A percentile compares a stretch with the other conserved stretches of the same genome.
Conservation (phyloP, 371 early-diverging fungal species). For the Syncephalis fuscata region DNA sequence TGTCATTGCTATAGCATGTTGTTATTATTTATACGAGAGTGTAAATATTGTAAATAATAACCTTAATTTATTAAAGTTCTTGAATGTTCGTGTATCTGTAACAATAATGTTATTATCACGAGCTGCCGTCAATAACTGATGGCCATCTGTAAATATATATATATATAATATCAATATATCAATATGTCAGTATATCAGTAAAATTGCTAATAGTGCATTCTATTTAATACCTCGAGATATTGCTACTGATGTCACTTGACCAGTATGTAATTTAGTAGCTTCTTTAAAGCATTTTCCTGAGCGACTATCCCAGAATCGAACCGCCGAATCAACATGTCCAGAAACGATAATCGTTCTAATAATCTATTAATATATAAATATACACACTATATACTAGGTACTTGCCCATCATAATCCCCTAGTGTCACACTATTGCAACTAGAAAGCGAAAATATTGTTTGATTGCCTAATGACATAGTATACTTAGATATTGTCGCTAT, state of each 20-base stretch:
- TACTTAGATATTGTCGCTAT: background rate
- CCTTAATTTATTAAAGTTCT: slow-evolving; percentile 44
- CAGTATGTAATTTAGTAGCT: slow-evolving; percentile 62
- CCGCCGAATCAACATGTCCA: slow-evolving; percentile 83
- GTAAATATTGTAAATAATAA: slow-evolving; percentile 13
- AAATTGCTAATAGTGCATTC: background rate
- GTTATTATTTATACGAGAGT: background rate
- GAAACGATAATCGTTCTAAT: slow-evolving; percentile 50
- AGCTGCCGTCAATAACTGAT: slow-evolving; percentile 72
- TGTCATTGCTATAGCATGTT: slow-evolving; percentile 34
- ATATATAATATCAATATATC: background rate
- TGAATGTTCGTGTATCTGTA: slow-evolving; percentile 64
- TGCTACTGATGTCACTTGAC: slow-evolving; percentile 72
- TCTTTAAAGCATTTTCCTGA: slow-evolving; percentile 70
- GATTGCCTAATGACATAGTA: slow-evolving; percentile 25
- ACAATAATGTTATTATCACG: slow-evolving; percentile 82
- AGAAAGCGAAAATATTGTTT: slow-evolving; percentile 83
- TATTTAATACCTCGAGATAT: slow-evolving; percentile 40
- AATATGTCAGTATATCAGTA: background rate
- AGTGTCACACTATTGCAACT: slow-evolving; percentile 85
- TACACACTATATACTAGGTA: background rate
- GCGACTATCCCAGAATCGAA: slow-evolving; percentile 83
- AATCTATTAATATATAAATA: background rate
- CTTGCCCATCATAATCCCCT: slow-evolving; percentile 64
- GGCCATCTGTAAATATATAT: slow-evolving; percentile 26